phyloP scores from a whole-genome alignment of 805 yeast genomes.

The Candida succiphila region DNA sequence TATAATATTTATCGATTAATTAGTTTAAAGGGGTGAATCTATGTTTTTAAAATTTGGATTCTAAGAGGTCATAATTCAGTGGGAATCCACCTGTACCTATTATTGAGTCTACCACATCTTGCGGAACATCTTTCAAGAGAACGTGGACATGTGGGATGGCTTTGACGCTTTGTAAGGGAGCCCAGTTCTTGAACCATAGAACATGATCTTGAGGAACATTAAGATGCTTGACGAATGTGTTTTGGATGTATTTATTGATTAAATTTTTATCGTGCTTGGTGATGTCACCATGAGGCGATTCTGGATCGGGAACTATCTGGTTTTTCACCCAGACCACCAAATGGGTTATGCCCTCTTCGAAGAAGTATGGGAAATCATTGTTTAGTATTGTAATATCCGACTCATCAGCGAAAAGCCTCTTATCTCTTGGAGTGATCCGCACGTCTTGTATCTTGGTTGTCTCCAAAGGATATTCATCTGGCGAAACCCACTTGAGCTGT shows the following conservation, averaged over 20 bases:
- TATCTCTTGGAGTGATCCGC: constrained; percentile 20
- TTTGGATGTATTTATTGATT: constrained; percentile 35
- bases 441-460: constrained; percentile 3
- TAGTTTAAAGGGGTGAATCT: constrained; percentile 2
- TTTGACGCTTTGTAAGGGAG: constrained; percentile 56
- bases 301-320: constrained; percentile 40
- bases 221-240: constrained; percentile 38
- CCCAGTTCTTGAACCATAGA: constrained; percentile 68
- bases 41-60: neutral
- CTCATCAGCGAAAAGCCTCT: constrained; percentile 29
- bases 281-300: constrained; percentile 41
- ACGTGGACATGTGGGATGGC: constrained; percentile 66
- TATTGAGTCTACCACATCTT: constrained; percentile 13
- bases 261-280: constrained; percentile 27
- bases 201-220: constrained; percentile 29
- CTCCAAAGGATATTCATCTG: constrained; percentile 11
- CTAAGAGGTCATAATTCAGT: constrained; percentile 3
- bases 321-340: constrained; percentile 61
- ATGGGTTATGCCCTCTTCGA: constrained; percentile 42
- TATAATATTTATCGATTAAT: constrained; percentile 3
- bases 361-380: constrained; percentile 63
- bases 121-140: constrained; percentile 32
- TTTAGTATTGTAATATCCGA: constrained; percentile 34
- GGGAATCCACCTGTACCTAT: constrained; percentile 14
- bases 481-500: constrained; percentile 41